These are phyloP conservation scores for Tricholoma matsutake DNA, from an alignment of 768 basidiomycete genomes.

Conservation along the genomic window DNA sequence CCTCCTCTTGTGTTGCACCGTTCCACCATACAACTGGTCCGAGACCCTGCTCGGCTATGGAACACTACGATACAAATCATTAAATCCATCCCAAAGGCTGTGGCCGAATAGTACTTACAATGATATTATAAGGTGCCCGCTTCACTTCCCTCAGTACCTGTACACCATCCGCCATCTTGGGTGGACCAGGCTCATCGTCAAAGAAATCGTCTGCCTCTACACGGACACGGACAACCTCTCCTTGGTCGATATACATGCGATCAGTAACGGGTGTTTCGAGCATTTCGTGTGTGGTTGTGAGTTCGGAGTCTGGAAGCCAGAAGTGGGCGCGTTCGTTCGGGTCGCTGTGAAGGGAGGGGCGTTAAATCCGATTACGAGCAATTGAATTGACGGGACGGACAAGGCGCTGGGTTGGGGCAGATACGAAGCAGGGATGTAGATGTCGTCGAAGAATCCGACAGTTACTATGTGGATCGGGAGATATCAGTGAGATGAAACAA, in stretches of 20 bases:
- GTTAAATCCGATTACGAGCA: background rate
- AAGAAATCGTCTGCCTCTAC: conserved; percentile 82
- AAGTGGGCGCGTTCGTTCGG: conserved; percentile 81
- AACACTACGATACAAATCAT: conserved; percentile 46
- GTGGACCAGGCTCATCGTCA: conserved; percentile 84
- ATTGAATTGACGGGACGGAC: conserved; percentile 38
- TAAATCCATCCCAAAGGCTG: background rate
- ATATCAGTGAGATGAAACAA: background rate
- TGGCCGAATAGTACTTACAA: conserved; percentile 41
- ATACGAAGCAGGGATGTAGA: conserved; percentile 76
- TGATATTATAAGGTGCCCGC: conserved; percentile 66
- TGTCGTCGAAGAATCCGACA: conserved; percentile 91
- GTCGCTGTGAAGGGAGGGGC: conserved; percentile 45
- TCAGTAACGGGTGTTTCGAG: conserved; percentile 64
- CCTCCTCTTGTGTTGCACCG: conserved; percentile 38
- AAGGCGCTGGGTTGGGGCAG: conserved; percentile 82
- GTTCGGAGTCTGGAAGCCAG: conserved; percentile 67
- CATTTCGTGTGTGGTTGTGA: conserved; percentile 54
- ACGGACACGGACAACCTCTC: conserved; percentile 72
- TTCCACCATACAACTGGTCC: conserved; percentile 80
- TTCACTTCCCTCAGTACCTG: conserved; percentile 47
- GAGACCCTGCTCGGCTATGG: conserved; percentile 79
- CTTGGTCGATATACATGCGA: conserved; percentile 79
- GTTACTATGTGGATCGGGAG: conserved; percentile 50
- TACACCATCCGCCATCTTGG: conserved; percentile 70